Evolutionary conservation across 2,329 filamentous ascomycete genomes (phyloP).

Genomic region (Paraconiothyrium sp.): DNA sequence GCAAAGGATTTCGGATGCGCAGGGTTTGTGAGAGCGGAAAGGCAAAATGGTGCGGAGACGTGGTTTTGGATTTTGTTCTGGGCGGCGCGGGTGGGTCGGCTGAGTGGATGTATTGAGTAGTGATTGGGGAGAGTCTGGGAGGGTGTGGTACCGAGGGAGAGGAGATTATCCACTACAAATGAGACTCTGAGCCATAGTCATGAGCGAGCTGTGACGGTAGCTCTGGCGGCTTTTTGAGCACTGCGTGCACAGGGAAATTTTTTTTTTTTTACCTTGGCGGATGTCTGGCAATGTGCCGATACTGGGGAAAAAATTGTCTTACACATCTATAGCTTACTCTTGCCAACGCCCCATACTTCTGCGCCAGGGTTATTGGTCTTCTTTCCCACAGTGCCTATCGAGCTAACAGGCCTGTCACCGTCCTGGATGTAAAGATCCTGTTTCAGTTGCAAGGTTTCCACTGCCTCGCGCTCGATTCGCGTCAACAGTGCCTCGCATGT

Average conservation of each 20-base stretch:
- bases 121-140: no score
- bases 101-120: no score
- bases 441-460: conserved; percentile 52
- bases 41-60: no score
- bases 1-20: background rate
- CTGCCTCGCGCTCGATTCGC: conserved; percentile 58
- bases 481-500: conserved; percentile 57
- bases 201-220: background rate
- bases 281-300: background rate
- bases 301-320: background rate
- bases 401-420: conserved; percentile 32
- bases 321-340: conserved; percentile 52
- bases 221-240: no score
- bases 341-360: conserved; percentile 54
- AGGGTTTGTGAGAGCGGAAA: no score
- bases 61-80: no score
- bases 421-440: conserved; percentile 48
- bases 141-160: no score
- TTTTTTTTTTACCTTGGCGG: background rate
- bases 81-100: no score
- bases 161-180: no score
- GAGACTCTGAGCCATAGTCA: background rate
- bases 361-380: conserved; percentile 53
- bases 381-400: conserved; percentile 35
- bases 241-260: background rate